These are phyloP conservation scores for Tylopilus rubrobrunneus DNA, from an alignment of 768 basidiomycete genomes.

Conservation along the genomic window DNA sequence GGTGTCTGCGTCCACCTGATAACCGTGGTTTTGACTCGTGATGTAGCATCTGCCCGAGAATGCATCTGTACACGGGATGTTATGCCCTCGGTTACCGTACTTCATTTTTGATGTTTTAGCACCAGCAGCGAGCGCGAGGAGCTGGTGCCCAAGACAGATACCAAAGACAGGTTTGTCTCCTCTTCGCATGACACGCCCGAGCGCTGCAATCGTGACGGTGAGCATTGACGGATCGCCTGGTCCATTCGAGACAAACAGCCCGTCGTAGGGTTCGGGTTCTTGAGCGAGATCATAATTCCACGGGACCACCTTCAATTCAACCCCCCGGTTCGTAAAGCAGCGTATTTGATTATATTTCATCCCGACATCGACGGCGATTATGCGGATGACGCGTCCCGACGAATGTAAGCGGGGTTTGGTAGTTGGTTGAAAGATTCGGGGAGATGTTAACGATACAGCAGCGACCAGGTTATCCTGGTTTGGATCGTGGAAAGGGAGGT, in stretches of 20 bases:
- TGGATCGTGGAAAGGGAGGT: slow-evolving; percentile 82
- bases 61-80: slow-evolving; percentile 94
- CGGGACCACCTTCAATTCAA: slow-evolving; percentile 95
- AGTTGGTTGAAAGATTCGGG: slow-evolving; percentile 66
- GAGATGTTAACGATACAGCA: slow-evolving; percentile 68
- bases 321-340: slow-evolving; percentile 88
- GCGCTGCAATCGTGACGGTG: slow-evolving; percentile 60
- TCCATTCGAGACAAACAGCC: slow-evolving; percentile 95
- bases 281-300: slow-evolving; percentile 92
- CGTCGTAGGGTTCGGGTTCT: slow-evolving; percentile 83
- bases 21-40: slow-evolving; percentile 99
- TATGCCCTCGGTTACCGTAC: slow-evolving; percentile 98
- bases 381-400: slow-evolving; percentile 73
- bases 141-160: slow-evolving; percentile 97
- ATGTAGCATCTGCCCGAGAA: slow-evolving; percentile 97
- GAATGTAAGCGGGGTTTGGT: slow-evolving; percentile 62
- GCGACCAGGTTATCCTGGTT: slow-evolving; percentile 90
- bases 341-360: slow-evolving; percentile 99
- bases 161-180: slow-evolving; percentile 90
- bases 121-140: slow-evolving; percentile 91
- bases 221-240: slow-evolving; percentile 94
- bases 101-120: slow-evolving; percentile 98
- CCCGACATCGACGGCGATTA: slow-evolving; percentile 94
- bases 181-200: slow-evolving; percentile 64
- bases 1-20: slow-evolving; percentile 80